phyloP scores from a whole-genome alignment of 1,139 yeast genomes.

The Fermentozyma sake region DNA sequence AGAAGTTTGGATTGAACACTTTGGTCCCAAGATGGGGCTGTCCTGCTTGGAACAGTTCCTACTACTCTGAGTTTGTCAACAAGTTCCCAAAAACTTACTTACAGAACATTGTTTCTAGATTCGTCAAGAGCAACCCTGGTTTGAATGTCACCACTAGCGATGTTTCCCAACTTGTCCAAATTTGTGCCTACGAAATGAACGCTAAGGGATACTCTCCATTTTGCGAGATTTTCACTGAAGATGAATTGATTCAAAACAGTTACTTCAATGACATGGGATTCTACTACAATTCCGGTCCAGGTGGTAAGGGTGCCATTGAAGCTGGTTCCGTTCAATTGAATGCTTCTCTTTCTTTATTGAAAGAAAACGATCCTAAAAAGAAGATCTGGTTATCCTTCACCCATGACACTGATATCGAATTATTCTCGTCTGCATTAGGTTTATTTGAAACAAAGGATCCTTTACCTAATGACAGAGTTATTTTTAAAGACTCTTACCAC shows the following conservation, averaged over 20 bases:
- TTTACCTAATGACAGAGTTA: conserved; percentile 26
- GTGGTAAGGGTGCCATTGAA: conserved; percentile 18
- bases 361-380: conserved; percentile 20
- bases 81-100: conserved; percentile 16
- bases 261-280: conserved; percentile 39
- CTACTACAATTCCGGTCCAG: conserved; percentile 24
- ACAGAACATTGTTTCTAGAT: conserved; percentile 13
- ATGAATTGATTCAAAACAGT: conserved; percentile 46
- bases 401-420: conserved; percentile 56
- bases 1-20: conserved; percentile 22
- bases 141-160: conserved; percentile 31
- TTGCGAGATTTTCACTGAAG: conserved; percentile 44
- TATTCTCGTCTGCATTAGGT: conserved; percentile 49
- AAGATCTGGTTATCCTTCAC: conserved; percentile 47
- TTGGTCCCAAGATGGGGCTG: conserved; percentile 29
- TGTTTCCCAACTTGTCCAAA: conserved; percentile 33
- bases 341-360: conserved; percentile 27
- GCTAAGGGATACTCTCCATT: conserved; percentile 44
- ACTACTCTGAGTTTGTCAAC: conserved; percentile 9
- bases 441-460: conserved; percentile 33
- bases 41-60: conserved; percentile 11
- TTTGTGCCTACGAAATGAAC: conserved; percentile 49
- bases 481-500: conserved; percentile 39
- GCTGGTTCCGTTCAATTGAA: conserved; percentile 29
- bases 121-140: conserved; percentile 20